Conservation (phyloP, 78 protist species). For the Dictyostelium capitatum region DNA sequence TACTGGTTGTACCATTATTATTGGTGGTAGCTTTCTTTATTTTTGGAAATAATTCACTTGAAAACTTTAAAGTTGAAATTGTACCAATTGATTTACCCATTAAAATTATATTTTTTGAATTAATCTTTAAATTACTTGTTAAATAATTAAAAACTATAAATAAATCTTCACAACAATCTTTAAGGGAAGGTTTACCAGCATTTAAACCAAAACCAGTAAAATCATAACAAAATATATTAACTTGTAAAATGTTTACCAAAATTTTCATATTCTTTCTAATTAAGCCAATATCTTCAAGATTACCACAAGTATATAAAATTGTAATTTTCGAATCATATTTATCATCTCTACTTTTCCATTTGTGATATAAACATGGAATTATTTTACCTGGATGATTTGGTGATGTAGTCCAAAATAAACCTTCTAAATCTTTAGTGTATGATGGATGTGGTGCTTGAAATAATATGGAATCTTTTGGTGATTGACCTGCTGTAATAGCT, state of each 20-base stretch:
- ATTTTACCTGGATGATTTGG: slow-evolving; percentile 8
- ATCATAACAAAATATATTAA: slow-evolving; percentile 61
- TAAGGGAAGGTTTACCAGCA: slow-evolving; percentile 50
- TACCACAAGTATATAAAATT: slow-evolving; percentile 45
- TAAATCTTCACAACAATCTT: slow-evolving; percentile 45
- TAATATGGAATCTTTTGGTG: slow-evolving; percentile 8
- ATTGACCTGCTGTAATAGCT: background rate
- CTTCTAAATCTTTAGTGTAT: slow-evolving; percentile 55
- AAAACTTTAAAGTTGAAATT: slow-evolving; percentile 52
- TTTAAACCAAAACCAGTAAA: slow-evolving; percentile 71
- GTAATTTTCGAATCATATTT: slow-evolving; percentile 34
- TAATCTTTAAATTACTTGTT: slow-evolving; percentile 30
- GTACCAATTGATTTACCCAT: slow-evolving; percentile 79
- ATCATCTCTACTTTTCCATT: slow-evolving; percentile 53
- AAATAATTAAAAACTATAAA: slow-evolving; percentile 52
- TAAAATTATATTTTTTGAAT: slow-evolving; percentile 43
- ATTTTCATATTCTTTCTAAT: slow-evolving; percentile 38
- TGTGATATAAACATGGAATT: slow-evolving; percentile 63
- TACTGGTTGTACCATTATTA: background rate
- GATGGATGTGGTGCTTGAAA: slow-evolving; percentile 78
- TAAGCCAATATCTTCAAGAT: slow-evolving; percentile 70
- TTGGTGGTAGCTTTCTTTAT: background rate
- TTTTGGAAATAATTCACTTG: slow-evolving; percentile 46
- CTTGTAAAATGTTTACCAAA: slow-evolving; percentile 35
- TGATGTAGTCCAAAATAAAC: slow-evolving; percentile 23